These are phyloP conservation scores for Globisporangium takayamanum DNA, from an alignment of 352 stramenopile genomes.

Conservation along the genomic window DNA sequence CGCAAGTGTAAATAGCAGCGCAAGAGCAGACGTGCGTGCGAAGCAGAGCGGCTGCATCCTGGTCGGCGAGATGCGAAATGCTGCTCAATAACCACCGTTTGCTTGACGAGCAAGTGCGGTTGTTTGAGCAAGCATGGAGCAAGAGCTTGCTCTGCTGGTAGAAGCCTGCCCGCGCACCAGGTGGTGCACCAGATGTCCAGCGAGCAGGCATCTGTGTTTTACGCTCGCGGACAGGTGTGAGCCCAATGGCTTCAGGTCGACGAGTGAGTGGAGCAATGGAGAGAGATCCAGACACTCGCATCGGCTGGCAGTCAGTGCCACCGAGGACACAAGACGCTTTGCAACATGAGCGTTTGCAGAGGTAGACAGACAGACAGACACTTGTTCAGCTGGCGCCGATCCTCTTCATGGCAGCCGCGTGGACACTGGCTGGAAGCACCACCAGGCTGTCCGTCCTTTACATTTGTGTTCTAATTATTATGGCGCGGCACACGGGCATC, in stretches of 20 bases:
- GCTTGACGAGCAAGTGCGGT: not conserved
- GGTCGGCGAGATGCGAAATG: not conserved
- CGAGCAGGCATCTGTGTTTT: too few species aligned
- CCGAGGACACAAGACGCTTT: not conserved
- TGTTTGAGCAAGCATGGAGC: not conserved
- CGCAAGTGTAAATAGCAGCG: not conserved
- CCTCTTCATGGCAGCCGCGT: not conserved
- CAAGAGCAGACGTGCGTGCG: not conserved
- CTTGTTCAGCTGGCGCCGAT: not conserved
- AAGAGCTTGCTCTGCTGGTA: not conserved
- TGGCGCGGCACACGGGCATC: too few species aligned
- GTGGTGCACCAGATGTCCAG: too few species aligned
- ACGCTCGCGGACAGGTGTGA: too few species aligned
- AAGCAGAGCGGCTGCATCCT: not conserved
- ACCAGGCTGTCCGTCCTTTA: not conserved
- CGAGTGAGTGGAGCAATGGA: too few species aligned
- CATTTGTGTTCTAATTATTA: not conserved
- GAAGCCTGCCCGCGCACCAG: too few species aligned
- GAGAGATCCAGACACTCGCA: too few species aligned
- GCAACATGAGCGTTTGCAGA: not conserved
- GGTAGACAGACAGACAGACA: not conserved
- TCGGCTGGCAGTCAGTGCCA: too few species aligned
- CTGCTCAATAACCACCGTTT: too few species aligned
- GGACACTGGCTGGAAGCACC: not conserved
- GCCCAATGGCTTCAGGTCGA: too few species aligned